Evolutionary conservation across 192 early-diverging fungal genomes (phyloP).

Genomic region (Cladochytrium replicatum): DNA sequence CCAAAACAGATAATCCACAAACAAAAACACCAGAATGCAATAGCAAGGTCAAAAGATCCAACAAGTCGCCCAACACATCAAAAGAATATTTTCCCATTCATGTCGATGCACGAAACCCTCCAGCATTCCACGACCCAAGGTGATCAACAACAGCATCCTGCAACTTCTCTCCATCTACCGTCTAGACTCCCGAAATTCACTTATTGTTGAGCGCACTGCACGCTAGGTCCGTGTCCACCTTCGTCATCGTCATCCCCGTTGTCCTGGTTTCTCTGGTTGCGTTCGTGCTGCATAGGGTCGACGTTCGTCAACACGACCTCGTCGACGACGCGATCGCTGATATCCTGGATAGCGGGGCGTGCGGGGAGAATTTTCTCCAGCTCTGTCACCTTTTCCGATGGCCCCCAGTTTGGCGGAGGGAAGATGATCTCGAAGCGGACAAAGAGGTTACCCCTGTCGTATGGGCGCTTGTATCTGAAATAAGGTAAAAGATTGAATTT

Average conservation of each 20-base stretch:
- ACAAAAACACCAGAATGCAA: no score
- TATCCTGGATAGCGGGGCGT: conserved; percentile 37
- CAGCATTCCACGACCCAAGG: no score
- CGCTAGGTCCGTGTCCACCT: conserved; percentile 60
- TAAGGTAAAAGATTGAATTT: background rate
- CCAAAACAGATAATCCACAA: no score
- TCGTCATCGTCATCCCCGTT: conserved; percentile 55
- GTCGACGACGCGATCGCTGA: conserved; percentile 57
- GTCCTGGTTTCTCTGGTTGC: conserved; percentile 21
- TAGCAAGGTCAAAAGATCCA: no score
- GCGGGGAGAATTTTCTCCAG: conserved; percentile 79
- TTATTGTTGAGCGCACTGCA: conserved; percentile 97
- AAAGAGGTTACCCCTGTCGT: conserved; percentile 84
- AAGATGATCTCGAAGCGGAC: conserved; percentile 90
- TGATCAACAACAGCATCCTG: no score
- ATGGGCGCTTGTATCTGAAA: conserved; percentile 43
- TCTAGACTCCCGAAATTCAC: no score
- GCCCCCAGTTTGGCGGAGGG: conserved; percentile 76
- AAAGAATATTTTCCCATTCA: no score
- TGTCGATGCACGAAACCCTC: no score
- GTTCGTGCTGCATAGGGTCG: conserved; percentile 60
- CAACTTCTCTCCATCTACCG: no score
- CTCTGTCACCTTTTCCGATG: conserved; percentile 53
- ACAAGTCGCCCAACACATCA: no score
- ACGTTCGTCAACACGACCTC: conserved; percentile 73